Percentiles rank a stretch among this genome's conserved stretches.
Conservation (phyloP, 768 basidiomycete genomes). For the Lentinus brumalis region DNA sequence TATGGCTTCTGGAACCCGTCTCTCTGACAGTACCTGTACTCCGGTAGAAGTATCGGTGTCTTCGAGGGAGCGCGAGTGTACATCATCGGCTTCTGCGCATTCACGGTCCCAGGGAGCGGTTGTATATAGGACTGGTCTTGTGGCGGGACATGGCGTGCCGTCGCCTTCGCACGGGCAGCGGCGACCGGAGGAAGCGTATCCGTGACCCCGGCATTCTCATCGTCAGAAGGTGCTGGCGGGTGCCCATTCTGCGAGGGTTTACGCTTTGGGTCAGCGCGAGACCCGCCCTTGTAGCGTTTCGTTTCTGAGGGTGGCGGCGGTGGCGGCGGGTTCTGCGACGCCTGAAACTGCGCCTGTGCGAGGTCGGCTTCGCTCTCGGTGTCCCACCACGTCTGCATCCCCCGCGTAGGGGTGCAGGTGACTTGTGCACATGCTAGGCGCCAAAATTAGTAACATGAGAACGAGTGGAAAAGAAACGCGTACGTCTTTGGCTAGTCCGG, state of each 20-base stretch:
- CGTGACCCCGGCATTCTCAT: constrained; percentile 22
- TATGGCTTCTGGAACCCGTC: constrained; percentile 74
- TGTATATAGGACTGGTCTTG: background rate
- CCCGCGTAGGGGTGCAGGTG: constrained; percentile 22
- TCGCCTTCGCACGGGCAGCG: constrained; percentile 17
- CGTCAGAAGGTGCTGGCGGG: background rate
- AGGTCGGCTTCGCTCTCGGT: constrained; percentile 23
- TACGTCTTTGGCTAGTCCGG: constrained; percentile 71
- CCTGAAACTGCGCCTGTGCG: constrained; percentile 19
- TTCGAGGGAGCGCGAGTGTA: constrained; percentile 36
- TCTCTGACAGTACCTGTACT: constrained; percentile 63
- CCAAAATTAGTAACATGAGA: background rate
- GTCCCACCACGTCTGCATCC: constrained; percentile 28
- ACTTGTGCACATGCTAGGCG: constrained; percentile 30
- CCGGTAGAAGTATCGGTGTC: constrained; percentile 56
- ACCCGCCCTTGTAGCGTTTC: background rate
- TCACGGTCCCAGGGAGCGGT: constrained; percentile 6
- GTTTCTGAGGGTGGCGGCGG: background rate
- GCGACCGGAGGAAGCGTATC: constrained; percentile 25
- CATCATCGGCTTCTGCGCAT: constrained; percentile 21
- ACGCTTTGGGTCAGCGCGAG: background rate
- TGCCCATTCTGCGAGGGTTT: background rate
- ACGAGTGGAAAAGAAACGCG: constrained; percentile 23
- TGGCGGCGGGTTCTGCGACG: background rate
- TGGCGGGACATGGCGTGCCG: constrained; percentile 2